Percentiles rank a stretch among this genome's conserved stretches.
Evolutionary conservation across 208 protist species (phyloP).

Genomic region (Leishmania tropica): DNA sequence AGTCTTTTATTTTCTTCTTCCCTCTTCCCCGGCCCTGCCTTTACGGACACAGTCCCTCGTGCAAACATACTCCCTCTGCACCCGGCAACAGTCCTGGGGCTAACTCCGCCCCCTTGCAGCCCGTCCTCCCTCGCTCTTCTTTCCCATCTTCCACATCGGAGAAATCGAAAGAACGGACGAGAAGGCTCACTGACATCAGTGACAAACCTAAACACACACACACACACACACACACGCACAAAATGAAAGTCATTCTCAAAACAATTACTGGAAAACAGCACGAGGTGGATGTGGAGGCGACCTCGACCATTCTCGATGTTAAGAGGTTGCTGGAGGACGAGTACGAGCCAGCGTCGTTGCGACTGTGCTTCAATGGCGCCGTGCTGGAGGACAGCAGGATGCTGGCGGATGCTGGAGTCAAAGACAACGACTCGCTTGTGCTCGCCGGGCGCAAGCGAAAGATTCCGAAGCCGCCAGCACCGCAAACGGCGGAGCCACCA

Average conservation of each 20-base stretch:
- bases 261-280: slow-evolving; percentile 61
- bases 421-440: slow-evolving; percentile 65
- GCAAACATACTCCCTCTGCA: background rate
- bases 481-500: slow-evolving; percentile 4
- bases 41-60: slow-evolving; percentile 1
- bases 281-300: slow-evolving; percentile 52
- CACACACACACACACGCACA: background rate
- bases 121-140: background rate
- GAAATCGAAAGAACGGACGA: background rate
- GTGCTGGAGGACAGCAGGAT: slow-evolving; percentile 67
- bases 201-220: background rate
- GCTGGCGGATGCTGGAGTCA: slow-evolving; percentile 44
- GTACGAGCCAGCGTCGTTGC: slow-evolving; percentile 66
- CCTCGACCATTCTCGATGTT: slow-evolving; percentile 54
- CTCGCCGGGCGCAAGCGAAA: slow-evolving; percentile 79
- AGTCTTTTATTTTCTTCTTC: background rate
- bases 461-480: slow-evolving; percentile 42
- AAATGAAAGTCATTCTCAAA: slow-evolving; percentile 83
- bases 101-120: background rate
- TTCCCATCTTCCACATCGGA: background rate
- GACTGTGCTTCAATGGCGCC: slow-evolving; percentile 75
- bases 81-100: background rate
- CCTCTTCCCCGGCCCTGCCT: background rate
- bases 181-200: background rate
- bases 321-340: slow-evolving; percentile 74